Evolutionary conservation across 2,329 filamentous ascomycete species (phyloP).

Genomic region (Calonectria crousiana): DNA sequence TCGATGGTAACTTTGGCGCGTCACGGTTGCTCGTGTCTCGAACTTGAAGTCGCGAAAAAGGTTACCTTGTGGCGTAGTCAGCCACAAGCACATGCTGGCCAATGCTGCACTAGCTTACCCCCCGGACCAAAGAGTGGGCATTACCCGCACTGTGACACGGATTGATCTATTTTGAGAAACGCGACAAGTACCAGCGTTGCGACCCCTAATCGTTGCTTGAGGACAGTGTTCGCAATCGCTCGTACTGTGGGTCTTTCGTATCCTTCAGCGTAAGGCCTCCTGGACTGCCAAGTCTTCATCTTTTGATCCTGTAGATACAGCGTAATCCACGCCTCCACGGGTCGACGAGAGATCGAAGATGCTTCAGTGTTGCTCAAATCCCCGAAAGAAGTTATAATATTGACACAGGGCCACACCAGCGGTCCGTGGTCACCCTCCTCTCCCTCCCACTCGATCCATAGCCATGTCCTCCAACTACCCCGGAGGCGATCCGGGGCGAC

Average conservation of each 20-base stretch:
- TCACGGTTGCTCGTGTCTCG: conserved; percentile 40
- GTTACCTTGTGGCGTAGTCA: conserved; percentile 40
- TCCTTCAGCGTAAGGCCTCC: conserved; percentile 37
- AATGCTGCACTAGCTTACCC: conserved; percentile 22
- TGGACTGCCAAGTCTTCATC: conserved; percentile 33
- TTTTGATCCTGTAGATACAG: conserved; percentile 26
- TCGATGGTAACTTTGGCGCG: conserved; percentile 38
- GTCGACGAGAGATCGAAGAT: conserved; percentile 32
- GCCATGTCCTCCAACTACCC: conserved; percentile 48
- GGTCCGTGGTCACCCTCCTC: conserved; percentile 32
- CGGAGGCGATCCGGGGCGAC: conserved; percentile 42
- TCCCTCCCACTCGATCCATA: conserved; percentile 13
- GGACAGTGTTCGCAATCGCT: conserved; percentile 32
- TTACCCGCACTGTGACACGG: conserved; percentile 38
- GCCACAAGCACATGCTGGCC: conserved; percentile 43
- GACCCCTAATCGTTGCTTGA: conserved; percentile 13
- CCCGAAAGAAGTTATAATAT: conserved; percentile 22
- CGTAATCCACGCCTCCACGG: conserved; percentile 27
- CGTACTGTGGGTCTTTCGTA: conserved; percentile 30
- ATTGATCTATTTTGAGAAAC: conserved; percentile 41
- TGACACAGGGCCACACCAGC: conserved; percentile 41
- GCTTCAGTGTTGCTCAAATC: conserved; percentile 29
- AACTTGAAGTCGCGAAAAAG: conserved; percentile 35
- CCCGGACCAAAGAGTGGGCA: conserved; percentile 25
- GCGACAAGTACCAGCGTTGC: conserved; percentile 12